A percentile compares a stretch with the other conserved stretches of the same genome.
Evolutionary conservation across 345 rosid genomes (phyloP).

Genomic region (Eucalyptus erythrocorys): DNA sequence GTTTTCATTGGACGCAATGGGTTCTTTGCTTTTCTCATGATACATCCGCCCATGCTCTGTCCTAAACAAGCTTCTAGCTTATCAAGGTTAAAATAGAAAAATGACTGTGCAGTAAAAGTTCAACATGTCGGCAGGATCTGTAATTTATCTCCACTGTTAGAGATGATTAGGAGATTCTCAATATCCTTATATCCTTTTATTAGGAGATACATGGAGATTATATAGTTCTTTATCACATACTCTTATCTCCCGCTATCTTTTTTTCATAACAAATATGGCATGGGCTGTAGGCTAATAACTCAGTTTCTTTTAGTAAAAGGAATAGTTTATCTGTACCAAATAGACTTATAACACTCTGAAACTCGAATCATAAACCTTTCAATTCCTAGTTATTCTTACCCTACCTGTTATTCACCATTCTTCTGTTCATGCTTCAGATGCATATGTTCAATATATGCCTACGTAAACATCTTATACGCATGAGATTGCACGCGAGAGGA

Average conservation of each 20-base stretch:
- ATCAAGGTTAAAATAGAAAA: not conserved
- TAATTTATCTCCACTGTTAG: not conserved
- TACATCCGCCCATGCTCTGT: not conserved
- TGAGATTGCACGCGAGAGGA: not conserved
- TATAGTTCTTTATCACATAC: not conserved
- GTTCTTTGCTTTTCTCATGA: not conserved
- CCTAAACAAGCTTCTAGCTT: not conserved
- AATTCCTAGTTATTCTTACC: not conserved
- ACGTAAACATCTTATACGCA: not conserved
- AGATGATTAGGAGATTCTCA: not conserved
- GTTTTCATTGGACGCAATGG: not conserved
- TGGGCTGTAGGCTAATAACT: not conserved
- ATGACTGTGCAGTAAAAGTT: not conserved
- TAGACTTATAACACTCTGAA: not conserved
- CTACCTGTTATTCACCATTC: not conserved
- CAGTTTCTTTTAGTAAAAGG: not conserved
- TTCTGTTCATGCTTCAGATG: not conserved
- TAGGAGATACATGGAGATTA: not conserved
- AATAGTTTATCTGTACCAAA: not conserved
- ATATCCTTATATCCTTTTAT: not conserved
- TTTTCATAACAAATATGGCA: not conserved
- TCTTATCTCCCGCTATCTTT: not conserved
- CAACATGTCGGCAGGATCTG: not conserved
- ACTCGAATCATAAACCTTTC: not conserved
- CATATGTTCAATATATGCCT: not conserved